These are phyloP conservation scores for Strigomonas galati DNA, from an alignment of 208 protist genomes.

Conservation along the genomic window DNA sequence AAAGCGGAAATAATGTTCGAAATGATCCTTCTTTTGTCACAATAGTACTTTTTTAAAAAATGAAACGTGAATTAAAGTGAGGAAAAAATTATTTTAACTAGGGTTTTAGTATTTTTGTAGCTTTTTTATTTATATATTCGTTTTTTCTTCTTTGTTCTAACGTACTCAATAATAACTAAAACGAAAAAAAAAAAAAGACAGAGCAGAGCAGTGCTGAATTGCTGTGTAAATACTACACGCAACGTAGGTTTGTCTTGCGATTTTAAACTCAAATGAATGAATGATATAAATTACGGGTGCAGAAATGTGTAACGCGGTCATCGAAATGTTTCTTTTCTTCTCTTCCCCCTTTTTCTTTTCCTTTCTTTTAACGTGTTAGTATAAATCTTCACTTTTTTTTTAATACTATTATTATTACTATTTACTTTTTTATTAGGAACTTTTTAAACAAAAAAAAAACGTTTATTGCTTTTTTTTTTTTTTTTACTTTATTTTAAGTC, in stretches of 20 bases:
- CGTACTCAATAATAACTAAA: constrained; percentile 6
- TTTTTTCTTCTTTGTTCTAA: constrained; percentile 1
- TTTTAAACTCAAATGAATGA: too few relatives aligned
- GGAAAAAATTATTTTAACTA: not conserved
- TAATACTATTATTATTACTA: not conserved
- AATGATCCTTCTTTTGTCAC: too few relatives aligned
- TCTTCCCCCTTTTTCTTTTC: not conserved
- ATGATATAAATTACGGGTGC: too few relatives aligned
- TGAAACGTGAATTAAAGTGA: not conserved
- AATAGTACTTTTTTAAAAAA: not conserved
- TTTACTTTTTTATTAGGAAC: not conserved
- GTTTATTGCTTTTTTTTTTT: constrained; percentile 3
- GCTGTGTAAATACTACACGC: not conserved
- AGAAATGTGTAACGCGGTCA: too few relatives aligned
- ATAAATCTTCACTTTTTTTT: constrained; percentile 2
- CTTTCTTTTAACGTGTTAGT: not conserved
- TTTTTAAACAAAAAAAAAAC: constrained; percentile 10
- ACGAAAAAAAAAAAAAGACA: constrained; percentile 16
- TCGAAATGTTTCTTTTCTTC: not conserved
- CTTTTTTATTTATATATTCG: constrained; percentile 1
- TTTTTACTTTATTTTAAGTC: constrained; percentile 2
- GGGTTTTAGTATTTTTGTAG: not conserved
- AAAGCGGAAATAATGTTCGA: too few relatives aligned
- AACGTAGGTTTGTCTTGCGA: too few relatives aligned
- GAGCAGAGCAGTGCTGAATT: constrained; percentile 11